Base-by-base conservation (phyloP, 1,284 basidiomycete species). In the Ustilago crameri region DNA sequence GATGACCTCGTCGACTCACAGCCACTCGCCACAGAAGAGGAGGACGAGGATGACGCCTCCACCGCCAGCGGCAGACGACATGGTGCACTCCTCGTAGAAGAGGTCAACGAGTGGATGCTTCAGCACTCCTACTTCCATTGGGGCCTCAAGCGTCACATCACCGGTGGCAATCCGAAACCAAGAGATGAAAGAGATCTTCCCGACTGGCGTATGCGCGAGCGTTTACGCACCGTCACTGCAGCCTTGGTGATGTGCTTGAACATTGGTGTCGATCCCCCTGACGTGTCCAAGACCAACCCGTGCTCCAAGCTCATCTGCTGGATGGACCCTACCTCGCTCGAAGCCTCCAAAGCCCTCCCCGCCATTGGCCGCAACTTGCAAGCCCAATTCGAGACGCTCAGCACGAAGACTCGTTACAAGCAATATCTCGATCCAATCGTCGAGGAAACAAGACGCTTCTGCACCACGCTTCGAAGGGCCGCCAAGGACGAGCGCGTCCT, bases 221-320 rank as follows among this genome's bases (percentile, higher is more conserved):
- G 91, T 89, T 67, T 93, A 91, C 82, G 84, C 17, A 98, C 95
- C 0, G 90, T 92, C 24, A 91, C 93, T 44, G 95, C 93, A 1
- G 92, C 92, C 0, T 87, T 98, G n/a, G 92, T 97, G 15, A 87
- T 98, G 68, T 98, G 95, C 82, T 87, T 98, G 43, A 98, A 98
- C 85, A 93, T 98, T 80, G 95, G 96, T 56, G 93, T 97, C 41
- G 95, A 98, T 81, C 95, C 95, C 17, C 95, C 95, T 59, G 95
- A 98, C 81, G 87, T 97, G 48, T 91, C 97, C 85, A 98, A 98
- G 87, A 98, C 96, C 9, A 92, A 91, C 73, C 96, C 95, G 1
- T 97, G 93, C 80, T 94, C 95, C 0, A 91, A 92, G 51, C 87
- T 97, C 51, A 95, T 98, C 84, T 95, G 93, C 76, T 98, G 95